Evolutionary conservation across 148 eudicot species (phyloP).

Genomic region (Pharnaceum exiguum): DNA sequence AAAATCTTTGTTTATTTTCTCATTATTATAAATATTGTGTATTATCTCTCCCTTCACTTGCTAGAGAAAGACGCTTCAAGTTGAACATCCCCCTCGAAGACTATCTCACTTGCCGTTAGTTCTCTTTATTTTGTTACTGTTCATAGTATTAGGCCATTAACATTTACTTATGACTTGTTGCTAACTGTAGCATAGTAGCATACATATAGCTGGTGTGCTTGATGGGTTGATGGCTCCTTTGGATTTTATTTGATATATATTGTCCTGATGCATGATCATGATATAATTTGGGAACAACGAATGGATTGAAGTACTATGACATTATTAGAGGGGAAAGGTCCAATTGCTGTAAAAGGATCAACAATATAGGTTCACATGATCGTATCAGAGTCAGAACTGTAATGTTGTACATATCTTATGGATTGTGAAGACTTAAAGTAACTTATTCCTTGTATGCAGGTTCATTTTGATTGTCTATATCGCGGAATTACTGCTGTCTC

Average conservation of each 20-base stretch:
- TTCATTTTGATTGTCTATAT: conserved; percentile 91
- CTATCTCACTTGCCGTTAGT: conserved; percentile 61
- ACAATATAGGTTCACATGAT: conserved; percentile 80
- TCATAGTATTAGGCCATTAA: neutral
- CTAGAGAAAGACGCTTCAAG: conserved; percentile 73
- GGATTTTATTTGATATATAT: neutral
- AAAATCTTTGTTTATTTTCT: no score
- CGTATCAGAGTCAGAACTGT: conserved; percentile 15
- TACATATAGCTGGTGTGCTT: no score
- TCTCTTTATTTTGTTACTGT: neutral
- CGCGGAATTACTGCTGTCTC: conserved; percentile 83
- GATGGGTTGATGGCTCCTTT: no score
- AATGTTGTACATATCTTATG: neutral
- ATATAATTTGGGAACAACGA: conserved; percentile 44
- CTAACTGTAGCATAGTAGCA: no score
- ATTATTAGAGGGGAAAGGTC: conserved; percentile 80
- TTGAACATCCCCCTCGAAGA: conserved; percentile 70
- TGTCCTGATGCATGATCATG: neutral
- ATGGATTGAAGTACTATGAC: conserved; percentile 89
- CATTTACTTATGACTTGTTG: no score
- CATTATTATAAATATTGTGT: no score
- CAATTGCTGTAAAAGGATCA: conserved; percentile 73
- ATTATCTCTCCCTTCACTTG: conserved; percentile 34
- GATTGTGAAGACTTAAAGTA: conserved; percentile 9
- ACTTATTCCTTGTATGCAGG: conserved; percentile 41